phyloP scores from a whole-genome alignment of 345 rosid genomes.

The Bruguiera gymnorhiza region DNA sequence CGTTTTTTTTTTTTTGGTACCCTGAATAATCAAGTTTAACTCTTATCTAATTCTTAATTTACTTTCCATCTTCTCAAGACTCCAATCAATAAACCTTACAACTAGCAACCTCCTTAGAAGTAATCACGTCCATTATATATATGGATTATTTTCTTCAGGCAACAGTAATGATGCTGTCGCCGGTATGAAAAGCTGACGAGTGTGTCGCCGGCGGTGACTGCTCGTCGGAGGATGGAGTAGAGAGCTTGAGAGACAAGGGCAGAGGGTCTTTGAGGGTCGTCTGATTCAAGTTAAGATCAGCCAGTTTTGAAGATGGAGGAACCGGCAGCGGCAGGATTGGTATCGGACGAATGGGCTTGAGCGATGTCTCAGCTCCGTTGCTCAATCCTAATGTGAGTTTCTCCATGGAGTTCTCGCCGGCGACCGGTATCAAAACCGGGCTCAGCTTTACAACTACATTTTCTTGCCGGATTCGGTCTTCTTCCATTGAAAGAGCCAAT shows the following conservation, averaged over 20 bases:
- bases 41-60: not conserved
- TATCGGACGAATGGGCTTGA: conserved; percentile 44
- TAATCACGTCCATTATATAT: not conserved
- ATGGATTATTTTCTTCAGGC: conserved; percentile 33
- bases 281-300: conserved; percentile 52
- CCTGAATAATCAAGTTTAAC: conserved; percentile 5
- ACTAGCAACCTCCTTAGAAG: not conserved
- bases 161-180: conserved; percentile 68
- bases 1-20: not conserved
- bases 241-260: conserved; percentile 55
- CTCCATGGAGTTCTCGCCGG: conserved; percentile 27
- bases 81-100: not conserved
- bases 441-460: conserved; percentile 15
- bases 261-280: conserved; percentile 26
- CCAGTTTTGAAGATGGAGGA: conserved; percentile 69
- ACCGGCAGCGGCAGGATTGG: conserved; percentile 52
- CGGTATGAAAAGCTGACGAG: conserved; percentile 40
- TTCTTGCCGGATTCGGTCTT: conserved; percentile 31
- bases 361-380: conserved; percentile 7
- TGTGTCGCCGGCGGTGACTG: conserved; percentile 40
- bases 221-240: conserved; percentile 41
- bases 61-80: not conserved
- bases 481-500: conserved; percentile 36
- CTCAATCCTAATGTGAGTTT: conserved; percentile 28
- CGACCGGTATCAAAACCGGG: conserved; percentile 17